Evolutionary conservation across 805 yeast species (phyloP).

Genomic region (Saccharomycopsis fibuligera): DNA sequence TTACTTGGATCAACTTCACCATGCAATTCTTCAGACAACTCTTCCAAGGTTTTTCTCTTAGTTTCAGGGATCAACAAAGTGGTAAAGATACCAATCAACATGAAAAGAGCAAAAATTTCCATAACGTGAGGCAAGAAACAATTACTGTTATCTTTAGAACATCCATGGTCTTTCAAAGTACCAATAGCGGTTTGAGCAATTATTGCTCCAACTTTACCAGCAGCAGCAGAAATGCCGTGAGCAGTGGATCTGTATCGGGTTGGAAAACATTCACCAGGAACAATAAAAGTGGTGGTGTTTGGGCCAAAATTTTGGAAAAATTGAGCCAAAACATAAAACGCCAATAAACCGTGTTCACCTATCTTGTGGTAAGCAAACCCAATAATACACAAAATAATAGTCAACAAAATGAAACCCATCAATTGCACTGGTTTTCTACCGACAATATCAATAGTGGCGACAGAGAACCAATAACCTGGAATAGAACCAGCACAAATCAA

Average conservation of each 20-base stretch:
- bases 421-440: conserved; percentile 86
- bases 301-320: conserved; percentile 92
- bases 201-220: conserved; percentile 89
- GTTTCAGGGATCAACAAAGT: conserved; percentile 81
- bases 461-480: conserved; percentile 89
- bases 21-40: conserved; percentile 72
- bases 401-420: conserved; percentile 65
- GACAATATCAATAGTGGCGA: conserved; percentile 69
- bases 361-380: conserved; percentile 80
- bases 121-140: conserved; percentile 90
- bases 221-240: conserved; percentile 90
- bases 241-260: conserved; percentile 95
- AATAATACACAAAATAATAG: conserved; percentile 66
- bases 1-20: conserved; percentile 53
- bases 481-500: conserved; percentile 90
- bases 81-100: conserved; percentile 69
- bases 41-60: conserved; percentile 84
- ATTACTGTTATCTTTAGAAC: conserved; percentile 52
- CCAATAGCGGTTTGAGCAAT: conserved; percentile 86
- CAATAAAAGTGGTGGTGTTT: conserved; percentile 82
- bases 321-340: conserved; percentile 72
- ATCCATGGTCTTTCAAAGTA: conserved; percentile 73
- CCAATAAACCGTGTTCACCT: conserved; percentile 60
- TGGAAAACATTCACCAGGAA: conserved; percentile 91
- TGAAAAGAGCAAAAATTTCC: conserved; percentile 89